These are phyloP conservation scores for Ampelomyces quisqualis DNA, from an alignment of 2,329 filamentous ascomycete genomes.

Conservation along the genomic window DNA sequence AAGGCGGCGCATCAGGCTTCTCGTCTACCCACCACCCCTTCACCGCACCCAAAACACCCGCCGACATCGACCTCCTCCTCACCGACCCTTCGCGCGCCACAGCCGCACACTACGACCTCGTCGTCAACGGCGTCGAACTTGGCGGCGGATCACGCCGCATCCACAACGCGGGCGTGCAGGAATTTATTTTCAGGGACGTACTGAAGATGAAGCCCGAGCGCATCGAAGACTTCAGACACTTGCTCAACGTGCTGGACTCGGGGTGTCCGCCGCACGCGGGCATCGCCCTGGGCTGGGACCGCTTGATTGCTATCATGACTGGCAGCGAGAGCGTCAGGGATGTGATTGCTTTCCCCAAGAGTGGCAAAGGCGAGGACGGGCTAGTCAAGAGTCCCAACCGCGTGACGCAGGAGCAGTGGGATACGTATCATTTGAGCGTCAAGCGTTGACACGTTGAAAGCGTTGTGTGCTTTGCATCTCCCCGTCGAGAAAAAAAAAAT, in stretches of 20 bases:
- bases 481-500: too few species aligned
- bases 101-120: conserved; percentile 93
- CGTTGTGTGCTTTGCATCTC: too few species aligned
- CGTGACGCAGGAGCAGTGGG: conserved; percentile 62
- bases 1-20: conserved; percentile 78
- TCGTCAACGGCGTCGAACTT: conserved; percentile 91
- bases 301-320: conserved; percentile 77
- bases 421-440: conserved; percentile 58
- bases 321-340: conserved; percentile 78
- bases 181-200: conserved; percentile 80
- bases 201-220: conserved; percentile 73
- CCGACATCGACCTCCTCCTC: conserved; percentile 73
- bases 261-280: conserved; percentile 96
- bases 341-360: conserved; percentile 97
- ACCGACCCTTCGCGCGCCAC: conserved; percentile 69
- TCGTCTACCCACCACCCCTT: conserved; percentile 93
- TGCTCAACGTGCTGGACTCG: conserved; percentile 76
- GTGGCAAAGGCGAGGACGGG: conserved; percentile 81
- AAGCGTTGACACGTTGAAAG: conserved; percentile 16
- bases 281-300: conserved; percentile 88
- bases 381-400: conserved; percentile 75
- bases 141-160: conserved; percentile 93
- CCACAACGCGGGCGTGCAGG: conserved; percentile 78
- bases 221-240: conserved; percentile 78
- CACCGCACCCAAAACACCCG: conserved; percentile 73